Evolutionary conservation across 2,329 filamentous ascomycete species (phyloP).

Genomic region (Aspergillus spinulosporus): DNA sequence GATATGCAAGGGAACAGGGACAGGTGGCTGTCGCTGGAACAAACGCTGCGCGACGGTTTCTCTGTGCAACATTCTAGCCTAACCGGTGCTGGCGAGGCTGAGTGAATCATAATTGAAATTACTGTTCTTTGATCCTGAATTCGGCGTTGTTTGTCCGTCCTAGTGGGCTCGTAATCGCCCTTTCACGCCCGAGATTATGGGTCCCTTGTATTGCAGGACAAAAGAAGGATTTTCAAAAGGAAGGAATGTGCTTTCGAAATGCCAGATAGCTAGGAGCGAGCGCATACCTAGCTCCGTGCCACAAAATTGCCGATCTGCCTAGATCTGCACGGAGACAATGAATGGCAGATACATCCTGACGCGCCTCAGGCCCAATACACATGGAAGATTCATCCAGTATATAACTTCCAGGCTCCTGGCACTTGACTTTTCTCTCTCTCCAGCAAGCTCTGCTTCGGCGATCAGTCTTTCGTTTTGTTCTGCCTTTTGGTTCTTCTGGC

Average conservation of each 20-base stretch:
- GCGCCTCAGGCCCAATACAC: background rate
- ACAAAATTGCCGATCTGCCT: slow-evolving; percentile 20
- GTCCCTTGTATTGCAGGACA: slow-evolving; percentile 7
- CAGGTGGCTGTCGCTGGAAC: background rate
- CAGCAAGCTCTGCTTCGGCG: slow-evolving; percentile 21
- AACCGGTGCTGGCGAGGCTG: background rate
- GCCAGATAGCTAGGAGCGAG: slow-evolving; percentile 13
- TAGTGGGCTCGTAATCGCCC: background rate
- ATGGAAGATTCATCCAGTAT: slow-evolving; percentile 12
- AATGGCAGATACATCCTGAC: slow-evolving; percentile 12
- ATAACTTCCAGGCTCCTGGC: slow-evolving; percentile 15
- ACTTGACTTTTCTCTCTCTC: slow-evolving; percentile 10
- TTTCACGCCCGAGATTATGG: background rate
- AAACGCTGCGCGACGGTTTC: slow-evolving; percentile 12
- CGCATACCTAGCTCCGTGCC: slow-evolving; percentile 19
- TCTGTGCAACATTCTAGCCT: slow-evolving; percentile 12
- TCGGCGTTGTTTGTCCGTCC: background rate
- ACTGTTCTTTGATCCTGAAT: background rate
- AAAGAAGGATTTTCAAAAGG: slow-evolving; percentile 12
- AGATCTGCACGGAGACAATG: slow-evolving; percentile 23
- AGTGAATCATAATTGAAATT: background rate
- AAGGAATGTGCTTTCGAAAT: slow-evolving; percentile 23
- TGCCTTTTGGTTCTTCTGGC: slow-evolving; percentile 14
- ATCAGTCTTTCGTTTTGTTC: slow-evolving; percentile 22
- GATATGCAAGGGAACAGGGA: slow-evolving; percentile 10